A percentile compares a stretch with the other conserved stretches of the same genome.
These are phyloP conservation scores for Jacaranda copaia DNA, from an alignment of 257 asterid genomes.

Conservation along the genomic window DNA sequence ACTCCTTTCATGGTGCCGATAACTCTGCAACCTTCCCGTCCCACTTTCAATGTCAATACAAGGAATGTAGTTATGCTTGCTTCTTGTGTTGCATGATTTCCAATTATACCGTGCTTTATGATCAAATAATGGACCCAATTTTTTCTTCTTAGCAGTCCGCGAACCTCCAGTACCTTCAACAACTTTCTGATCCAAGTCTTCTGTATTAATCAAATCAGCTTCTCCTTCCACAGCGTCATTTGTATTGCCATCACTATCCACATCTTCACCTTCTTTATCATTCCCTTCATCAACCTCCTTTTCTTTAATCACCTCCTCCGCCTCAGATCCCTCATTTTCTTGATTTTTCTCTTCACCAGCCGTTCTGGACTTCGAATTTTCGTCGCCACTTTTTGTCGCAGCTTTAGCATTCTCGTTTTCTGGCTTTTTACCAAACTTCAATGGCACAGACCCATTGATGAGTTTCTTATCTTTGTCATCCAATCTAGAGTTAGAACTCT, in stretches of 20 bases:
- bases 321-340: conserved; percentile 66
- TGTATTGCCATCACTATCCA: conserved; percentile 46
- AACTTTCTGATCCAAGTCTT: conserved; percentile 55
- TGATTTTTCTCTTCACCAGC: conserved; percentile 41
- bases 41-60: conserved; percentile 85
- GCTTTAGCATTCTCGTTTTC: conserved; percentile 41
- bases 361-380: conserved; percentile 36
- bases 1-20: conserved; percentile 91
- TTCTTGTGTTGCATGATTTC: conserved; percentile 81
- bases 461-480: conserved; percentile 54
- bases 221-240: conserved; percentile 48
- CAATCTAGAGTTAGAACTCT: conserved; percentile 42
- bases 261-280: conserved; percentile 47
- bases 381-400: conserved; percentile 38
- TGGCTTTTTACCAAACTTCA: conserved; percentile 53
- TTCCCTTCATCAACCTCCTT: conserved; percentile 44
- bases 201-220: conserved; percentile 50
- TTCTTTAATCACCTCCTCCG: conserved; percentile 47
- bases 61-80: conserved; percentile 94
- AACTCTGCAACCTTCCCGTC: conserved; percentile 55
- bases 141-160: conserved; percentile 44
- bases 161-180: conserved; percentile 56
- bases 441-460: conserved; percentile 49
- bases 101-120: conserved; percentile 68
- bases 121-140: conserved; percentile 77